These are phyloP conservation scores for Fusarium guadeloupense DNA, from an alignment of 2,329 filamentous ascomycete genomes.

Conservation along the genomic window DNA sequence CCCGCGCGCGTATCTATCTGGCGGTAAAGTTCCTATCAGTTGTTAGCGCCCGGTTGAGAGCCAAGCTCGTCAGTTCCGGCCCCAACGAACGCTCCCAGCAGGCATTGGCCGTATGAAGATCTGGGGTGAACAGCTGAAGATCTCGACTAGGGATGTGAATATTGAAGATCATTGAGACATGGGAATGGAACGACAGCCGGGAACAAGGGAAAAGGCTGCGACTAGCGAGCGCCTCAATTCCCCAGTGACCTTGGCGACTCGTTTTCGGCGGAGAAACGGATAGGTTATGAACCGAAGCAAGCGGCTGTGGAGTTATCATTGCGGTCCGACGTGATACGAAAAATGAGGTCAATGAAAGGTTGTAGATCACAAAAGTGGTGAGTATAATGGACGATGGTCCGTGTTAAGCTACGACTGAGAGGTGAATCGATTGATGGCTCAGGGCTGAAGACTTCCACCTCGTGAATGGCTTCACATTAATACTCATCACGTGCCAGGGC, in stretches of 20 bases:
- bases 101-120: slow-evolving; percentile 3
- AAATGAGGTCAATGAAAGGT: no score
- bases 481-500: no score
- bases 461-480: no score
- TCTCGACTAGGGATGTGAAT: not conserved
- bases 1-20: not conserved
- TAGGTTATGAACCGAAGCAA: slow-evolving; percentile 2
- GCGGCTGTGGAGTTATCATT: slow-evolving; percentile 20
- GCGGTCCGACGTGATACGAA: not conserved
- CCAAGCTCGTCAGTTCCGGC: not conserved
- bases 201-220: not conserved
- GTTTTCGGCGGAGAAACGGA: slow-evolving; percentile 17
- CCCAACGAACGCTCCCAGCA: not conserved
- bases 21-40: not conserved
- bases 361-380: no score
- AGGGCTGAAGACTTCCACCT: no score
- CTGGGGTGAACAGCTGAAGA: not conserved
- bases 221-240: slow-evolving; percentile 17
- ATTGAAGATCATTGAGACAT: slow-evolving; percentile 1
- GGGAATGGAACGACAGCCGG: slow-evolving; percentile 10
- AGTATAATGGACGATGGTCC: no score
- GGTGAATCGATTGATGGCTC: no score
- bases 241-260: not conserved
- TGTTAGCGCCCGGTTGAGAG: not conserved
- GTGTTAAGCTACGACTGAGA: no score